phyloP scores from a whole-genome alignment of 2,329 filamentous ascomycete species.

The Cercospora janseana region DNA sequence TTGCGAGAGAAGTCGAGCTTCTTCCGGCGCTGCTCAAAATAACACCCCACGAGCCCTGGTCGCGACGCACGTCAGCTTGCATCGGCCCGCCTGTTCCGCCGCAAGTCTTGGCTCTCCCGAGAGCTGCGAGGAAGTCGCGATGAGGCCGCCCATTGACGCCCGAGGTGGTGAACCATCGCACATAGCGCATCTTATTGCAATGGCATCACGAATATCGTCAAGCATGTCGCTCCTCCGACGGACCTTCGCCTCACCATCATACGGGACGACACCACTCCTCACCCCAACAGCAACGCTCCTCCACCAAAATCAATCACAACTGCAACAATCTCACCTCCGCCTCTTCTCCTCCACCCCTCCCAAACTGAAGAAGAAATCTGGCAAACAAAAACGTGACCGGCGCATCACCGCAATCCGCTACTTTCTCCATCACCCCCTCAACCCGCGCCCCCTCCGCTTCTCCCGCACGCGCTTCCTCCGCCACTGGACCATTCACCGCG shows the following conservation, averaged over 20 bases:
- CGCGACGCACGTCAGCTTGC: background rate
- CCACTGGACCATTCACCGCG: constrained; percentile 98
- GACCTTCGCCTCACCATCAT: constrained; percentile 10
- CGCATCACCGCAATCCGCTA: constrained; percentile 58
- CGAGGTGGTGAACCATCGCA: background rate
- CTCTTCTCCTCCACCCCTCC: constrained; percentile 40
- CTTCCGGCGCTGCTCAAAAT: constrained; percentile 1
- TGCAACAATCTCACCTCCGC: constrained; percentile 15
- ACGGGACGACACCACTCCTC: constrained; percentile 30
- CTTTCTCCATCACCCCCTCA: constrained; percentile 66
- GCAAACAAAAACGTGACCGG: constrained; percentile 35
- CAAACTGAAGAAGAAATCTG: constrained; percentile 38
- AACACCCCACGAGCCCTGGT: background rate
- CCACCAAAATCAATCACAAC: constrained; percentile 42
- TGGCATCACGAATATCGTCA: constrained; percentile 19
- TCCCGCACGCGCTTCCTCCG: constrained; percentile 81
- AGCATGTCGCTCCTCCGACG: constrained; percentile 31
- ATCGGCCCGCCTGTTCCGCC: background rate
- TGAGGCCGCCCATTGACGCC: background rate
- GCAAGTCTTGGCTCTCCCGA: constrained; percentile 13
- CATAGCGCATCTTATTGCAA: background rate
- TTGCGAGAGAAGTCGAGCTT: background rate
- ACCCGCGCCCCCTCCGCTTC: constrained; percentile 78
- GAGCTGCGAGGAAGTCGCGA: constrained; percentile 4
- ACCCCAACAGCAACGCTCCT: constrained; percentile 35